phyloP scores from a whole-genome alignment of 2,329 filamentous ascomycete species.

The Raffaelea albimanens region DNA sequence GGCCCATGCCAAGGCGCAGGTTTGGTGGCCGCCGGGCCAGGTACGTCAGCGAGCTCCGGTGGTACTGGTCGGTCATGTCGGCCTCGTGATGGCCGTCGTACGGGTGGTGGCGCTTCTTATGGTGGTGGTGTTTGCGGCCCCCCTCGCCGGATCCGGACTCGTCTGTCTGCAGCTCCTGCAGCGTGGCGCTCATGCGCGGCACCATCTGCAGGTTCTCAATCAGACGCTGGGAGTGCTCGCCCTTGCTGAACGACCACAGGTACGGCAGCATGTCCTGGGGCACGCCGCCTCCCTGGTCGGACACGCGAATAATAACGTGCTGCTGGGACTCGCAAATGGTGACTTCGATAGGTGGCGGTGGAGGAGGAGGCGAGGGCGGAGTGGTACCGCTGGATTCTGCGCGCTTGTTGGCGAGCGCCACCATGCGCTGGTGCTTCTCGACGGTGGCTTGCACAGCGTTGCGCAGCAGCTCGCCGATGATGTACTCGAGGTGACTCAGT shows the following conservation, averaged over 20 bases:
- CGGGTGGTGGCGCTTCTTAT: conserved; percentile 21
- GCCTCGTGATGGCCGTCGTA: conserved; percentile 10
- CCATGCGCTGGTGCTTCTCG: conserved; percentile 51
- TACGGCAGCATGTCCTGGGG: conserved; percentile 76
- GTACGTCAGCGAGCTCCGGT: conserved; percentile 59
- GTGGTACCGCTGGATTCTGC: conserved; percentile 10
- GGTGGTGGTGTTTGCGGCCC: not conserved
- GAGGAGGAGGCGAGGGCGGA: no score
- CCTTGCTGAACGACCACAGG: conserved; percentile 95
- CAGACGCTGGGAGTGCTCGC: conserved; percentile 65
- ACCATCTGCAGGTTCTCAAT: conserved; percentile 81
- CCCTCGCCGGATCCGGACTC: conserved; percentile 12
- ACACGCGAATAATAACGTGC: conserved; percentile 93
- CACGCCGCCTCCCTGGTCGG: conserved; percentile 89
- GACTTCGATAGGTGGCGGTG: conserved; percentile 78
- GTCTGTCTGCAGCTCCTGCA: conserved; percentile 68
- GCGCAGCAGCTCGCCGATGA: conserved; percentile 85
- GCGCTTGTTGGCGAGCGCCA: not conserved
- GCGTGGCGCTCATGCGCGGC: conserved; percentile 83
- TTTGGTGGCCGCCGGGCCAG: conserved; percentile 78
- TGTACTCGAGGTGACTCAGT: conserved; percentile 91
- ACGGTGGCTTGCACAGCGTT: conserved; percentile 92
- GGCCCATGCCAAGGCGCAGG: conserved; percentile 79
- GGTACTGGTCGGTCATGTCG: not conserved
- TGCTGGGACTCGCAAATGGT: conserved; percentile 89